Conservation (phyloP, 2,329 filamentous ascomycete genomes). For the Colletotrichum somersetense region DNA sequence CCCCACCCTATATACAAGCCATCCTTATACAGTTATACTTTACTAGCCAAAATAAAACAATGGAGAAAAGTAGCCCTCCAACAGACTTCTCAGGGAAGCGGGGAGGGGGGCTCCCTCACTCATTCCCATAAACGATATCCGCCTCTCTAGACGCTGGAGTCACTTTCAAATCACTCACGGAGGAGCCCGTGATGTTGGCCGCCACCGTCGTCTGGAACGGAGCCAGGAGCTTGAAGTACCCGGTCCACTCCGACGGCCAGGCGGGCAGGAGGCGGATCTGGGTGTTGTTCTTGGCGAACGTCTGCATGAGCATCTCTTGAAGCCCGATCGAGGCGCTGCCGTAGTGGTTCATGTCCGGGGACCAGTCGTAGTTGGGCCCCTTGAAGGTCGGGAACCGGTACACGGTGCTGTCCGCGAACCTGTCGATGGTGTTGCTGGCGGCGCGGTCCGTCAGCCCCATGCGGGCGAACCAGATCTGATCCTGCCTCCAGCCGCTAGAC, state of each 20-base stretch:
- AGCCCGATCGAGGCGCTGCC: not conserved
- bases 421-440: not conserved
- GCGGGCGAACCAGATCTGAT: not conserved
- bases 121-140: not conserved
- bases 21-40: too few relatives aligned
- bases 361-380: not conserved
- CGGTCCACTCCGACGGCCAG: not conserved
- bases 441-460: not conserved
- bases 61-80: too few relatives aligned
- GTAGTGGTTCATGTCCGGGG: not conserved
- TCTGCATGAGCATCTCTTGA: not conserved
- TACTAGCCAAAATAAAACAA: too few relatives aligned
- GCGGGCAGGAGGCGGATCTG: not conserved
- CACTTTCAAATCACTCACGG: not conserved
- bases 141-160: not conserved
- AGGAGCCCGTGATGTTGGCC: not conserved
- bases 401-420: not conserved
- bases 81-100: too few relatives aligned
- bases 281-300: not conserved
- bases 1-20: too few relatives aligned
- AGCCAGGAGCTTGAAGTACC: not conserved
- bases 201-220: not conserved
- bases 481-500: not conserved
- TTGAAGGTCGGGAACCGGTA: not conserved
- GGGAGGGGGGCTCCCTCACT: not conserved